phyloP scores from a whole-genome alignment of 495 filamentous ascomycete species.

The Viridothelium virens region DNA sequence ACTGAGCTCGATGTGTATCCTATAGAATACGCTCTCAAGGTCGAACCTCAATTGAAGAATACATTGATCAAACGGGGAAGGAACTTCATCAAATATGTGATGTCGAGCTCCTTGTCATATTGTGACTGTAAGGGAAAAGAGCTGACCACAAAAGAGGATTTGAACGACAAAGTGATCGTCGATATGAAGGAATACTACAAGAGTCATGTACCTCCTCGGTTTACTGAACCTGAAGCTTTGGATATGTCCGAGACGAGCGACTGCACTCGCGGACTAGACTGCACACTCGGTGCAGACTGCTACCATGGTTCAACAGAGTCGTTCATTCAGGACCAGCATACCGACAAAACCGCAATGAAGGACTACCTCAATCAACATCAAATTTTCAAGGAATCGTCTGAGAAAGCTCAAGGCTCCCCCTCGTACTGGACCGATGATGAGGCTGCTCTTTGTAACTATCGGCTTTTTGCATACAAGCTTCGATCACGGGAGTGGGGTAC shows the following conservation, averaged over 20 bases:
- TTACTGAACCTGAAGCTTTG: not conserved
- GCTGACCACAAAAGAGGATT: conserved; percentile 8
- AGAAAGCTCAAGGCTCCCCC: not conserved
- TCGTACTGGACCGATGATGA: conserved; percentile 6
- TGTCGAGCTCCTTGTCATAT: not conserved
- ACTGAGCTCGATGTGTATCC: conserved; percentile 8
- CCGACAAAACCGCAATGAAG: not conserved
- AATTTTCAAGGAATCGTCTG: not conserved
- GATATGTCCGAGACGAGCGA: not conserved
- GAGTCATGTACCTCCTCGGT: not conserved
- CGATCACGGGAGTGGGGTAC: conserved; percentile 11
- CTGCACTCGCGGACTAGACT: not conserved
- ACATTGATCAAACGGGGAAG: not conserved
- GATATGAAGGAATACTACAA: conserved; percentile 14
- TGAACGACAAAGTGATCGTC: conserved; percentile 13
- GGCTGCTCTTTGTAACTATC: conserved; percentile 10
- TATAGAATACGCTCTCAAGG: not conserved
- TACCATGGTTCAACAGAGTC: not conserved
- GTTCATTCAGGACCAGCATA: not conserved
- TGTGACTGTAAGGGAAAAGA: conserved; percentile 9
- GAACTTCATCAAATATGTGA: not conserved
- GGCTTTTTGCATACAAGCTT: conserved; percentile 9
- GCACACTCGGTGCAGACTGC: not conserved
- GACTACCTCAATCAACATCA: not conserved
- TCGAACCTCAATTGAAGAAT: not conserved